These are phyloP conservation scores for Tritrichomonas foetus DNA, from an alignment of 208 protist species.

Conservation along the genomic window DNA sequence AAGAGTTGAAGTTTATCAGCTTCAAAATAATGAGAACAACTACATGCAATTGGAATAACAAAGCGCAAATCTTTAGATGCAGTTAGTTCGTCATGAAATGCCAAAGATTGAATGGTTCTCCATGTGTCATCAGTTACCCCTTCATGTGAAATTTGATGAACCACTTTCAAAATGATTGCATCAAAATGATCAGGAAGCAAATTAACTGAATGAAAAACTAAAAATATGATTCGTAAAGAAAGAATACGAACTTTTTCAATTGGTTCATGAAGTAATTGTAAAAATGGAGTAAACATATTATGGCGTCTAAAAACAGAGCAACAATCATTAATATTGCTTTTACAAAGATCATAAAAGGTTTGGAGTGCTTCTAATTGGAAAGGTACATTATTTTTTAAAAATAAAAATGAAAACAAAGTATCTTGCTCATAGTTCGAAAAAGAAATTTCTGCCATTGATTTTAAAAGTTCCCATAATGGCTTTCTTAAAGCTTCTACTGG, in stretches of 20 bases:
- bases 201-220: not conserved
- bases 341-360: not conserved
- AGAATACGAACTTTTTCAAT: not conserved
- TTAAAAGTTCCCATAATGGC: not conserved
- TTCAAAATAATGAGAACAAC: too few relatives aligned
- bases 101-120: too few relatives aligned
- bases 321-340: not conserved
- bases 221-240: not conserved
- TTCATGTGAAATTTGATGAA: too few relatives aligned
- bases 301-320: not conserved
- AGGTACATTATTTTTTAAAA: not conserved
- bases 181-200: too few relatives aligned
- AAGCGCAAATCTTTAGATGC: too few relatives aligned
- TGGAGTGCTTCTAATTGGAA: not conserved
- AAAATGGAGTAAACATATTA: not conserved
- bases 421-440: not conserved
- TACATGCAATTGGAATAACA: too few relatives aligned
- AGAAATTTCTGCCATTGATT: not conserved
- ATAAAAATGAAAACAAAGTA: not conserved
- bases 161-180: too few relatives aligned
- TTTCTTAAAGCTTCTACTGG: not conserved
- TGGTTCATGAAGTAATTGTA: not conserved
- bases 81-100: too few relatives aligned
- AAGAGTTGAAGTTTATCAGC: too few relatives aligned
- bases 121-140: too few relatives aligned